Percentiles rank a stretch among this genome's conserved stretches.
Evolutionary conservation across 306 rosid genomes (phyloP).

Genomic region (Cucurbita moschata): DNA sequence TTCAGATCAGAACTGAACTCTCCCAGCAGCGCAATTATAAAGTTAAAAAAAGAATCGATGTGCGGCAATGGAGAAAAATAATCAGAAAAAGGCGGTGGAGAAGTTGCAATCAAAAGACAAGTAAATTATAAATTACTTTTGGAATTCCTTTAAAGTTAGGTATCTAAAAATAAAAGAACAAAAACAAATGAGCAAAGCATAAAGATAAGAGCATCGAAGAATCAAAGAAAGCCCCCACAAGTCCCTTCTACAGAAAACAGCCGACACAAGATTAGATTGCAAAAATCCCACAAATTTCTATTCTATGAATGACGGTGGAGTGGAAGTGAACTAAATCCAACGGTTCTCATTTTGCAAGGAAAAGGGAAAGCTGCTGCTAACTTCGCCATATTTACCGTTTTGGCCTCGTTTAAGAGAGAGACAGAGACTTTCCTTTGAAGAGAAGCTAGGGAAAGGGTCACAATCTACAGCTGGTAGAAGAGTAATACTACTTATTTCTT

Average conservation of each 20-base stretch:
- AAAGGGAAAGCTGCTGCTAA: conserved; percentile 15
- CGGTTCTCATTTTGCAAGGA: conserved; percentile 18
- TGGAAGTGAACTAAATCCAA: not conserved
- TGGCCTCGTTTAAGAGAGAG: not conserved
- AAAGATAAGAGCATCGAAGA: conserved; percentile 39
- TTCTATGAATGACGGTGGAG: not conserved
- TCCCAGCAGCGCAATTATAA: not conserved
- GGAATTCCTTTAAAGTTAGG: conserved; percentile 23
- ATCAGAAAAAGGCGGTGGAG: not conserved
- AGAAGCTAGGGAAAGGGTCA: conserved; percentile 47
- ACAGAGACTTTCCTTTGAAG: conserved; percentile 56
- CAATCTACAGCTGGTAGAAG: conserved; percentile 7
- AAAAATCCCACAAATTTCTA: conserved; percentile 10
- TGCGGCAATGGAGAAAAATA: not conserved
- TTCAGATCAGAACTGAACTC: conserved; percentile 3
- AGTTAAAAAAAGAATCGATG: conserved; percentile 20
- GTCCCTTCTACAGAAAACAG: conserved; percentile 14
- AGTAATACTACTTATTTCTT: not conserved
- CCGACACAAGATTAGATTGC: not conserved
- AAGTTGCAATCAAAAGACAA: conserved; percentile 18
- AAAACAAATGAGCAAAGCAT: conserved; percentile 19
- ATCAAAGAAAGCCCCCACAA: conserved; percentile 46
- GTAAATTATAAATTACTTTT: conserved; percentile 19
- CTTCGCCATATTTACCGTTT: conserved; percentile 19
- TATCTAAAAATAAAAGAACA: conserved; percentile 7